Evolutionary conservation across 2,329 filamentous ascomycete species (phyloP), one percentile per base, ranked within the genome.

Genomic region (Colletotrichum gloeosporioides): DNA sequence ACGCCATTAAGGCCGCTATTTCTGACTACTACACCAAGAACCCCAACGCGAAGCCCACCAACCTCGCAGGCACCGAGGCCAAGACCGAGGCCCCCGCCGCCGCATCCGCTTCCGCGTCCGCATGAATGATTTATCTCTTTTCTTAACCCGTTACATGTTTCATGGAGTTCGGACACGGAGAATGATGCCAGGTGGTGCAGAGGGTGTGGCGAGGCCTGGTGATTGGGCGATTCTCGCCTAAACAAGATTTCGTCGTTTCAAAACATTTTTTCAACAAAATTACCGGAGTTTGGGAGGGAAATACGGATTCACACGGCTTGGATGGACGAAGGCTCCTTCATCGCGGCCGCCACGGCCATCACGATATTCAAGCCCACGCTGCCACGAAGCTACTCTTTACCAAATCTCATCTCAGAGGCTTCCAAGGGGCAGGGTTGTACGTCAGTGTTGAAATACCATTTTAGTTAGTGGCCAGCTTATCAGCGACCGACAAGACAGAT

Each of bases 11-110:
- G 87, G 95, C 94, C 63, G 95, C 95, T 81, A 97, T 98, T 82
- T 94, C 92, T 75, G 95, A 98, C 84, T 98, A 97, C 88, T 95
- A 97, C 87, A 95, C 92, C 84, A 97, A 96, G 90, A 97, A 98
- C 87, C 95, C 95, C 75, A 92, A 94, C 78, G 92, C 82, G 65
- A 91, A 92, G 81, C 83, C 89, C 73, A 98, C 95, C 53, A 92
- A 96, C 83, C 90, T 98, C 13, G 93, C 93, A 71, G 95, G 95
- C 79, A 96, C 94, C 31, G 92, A 89, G 71, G 90, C 92, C 67
- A 89, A 92, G 80, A 86, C 89, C 79, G 87, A 89, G 73, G 84
- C 87, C 29, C 77, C 83, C 55, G 75, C 80, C 55, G 74, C 80
- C 55, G 55, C 55, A 13, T 84, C 87, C 32, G 78, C 83, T 49